Evolutionary conservation across 2,329 filamentous ascomycete genomes (phyloP).

Genomic region (Colletotrichum sp.): DNA sequence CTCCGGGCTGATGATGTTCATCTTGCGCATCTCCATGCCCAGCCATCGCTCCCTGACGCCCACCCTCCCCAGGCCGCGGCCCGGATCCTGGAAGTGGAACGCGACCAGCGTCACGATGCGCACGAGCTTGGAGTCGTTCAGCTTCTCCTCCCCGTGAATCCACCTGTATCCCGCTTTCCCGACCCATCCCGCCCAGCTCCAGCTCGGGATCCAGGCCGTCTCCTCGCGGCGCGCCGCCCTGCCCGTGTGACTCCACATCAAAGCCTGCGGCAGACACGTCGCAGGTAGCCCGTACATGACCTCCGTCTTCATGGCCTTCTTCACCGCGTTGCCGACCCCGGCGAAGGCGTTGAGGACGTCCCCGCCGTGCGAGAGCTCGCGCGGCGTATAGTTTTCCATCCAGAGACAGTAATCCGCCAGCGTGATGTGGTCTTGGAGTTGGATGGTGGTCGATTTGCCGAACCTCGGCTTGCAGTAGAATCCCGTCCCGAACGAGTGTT

Average conservation of each 20-base stretch:
- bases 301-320: background rate
- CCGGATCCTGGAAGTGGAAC: background rate
- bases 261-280: background rate
- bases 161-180: background rate
- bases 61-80: background rate
- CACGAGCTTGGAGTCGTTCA: background rate
- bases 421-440: background rate
- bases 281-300: background rate
- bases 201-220: background rate
- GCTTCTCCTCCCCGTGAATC: background rate
- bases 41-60: background rate
- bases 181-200: conserved; percentile 8
- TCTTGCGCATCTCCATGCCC: background rate
- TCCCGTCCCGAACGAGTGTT: background rate
- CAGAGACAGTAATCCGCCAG: conserved; percentile 45
- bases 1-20: background rate
- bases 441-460: background rate
- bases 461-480: background rate
- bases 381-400: conserved; percentile 42
- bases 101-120: background rate
- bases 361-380: conserved; percentile 17
- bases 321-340: conserved; percentile 2
- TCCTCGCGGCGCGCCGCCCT: background rate
- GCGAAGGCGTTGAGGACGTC: conserved; percentile 19
- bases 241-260: conserved; percentile 8